A percentile compares a stretch with the other conserved stretches of the same genome.
Conservation (phyloP, 768 basidiomycete species). For the Ramaria rubella region DNA sequence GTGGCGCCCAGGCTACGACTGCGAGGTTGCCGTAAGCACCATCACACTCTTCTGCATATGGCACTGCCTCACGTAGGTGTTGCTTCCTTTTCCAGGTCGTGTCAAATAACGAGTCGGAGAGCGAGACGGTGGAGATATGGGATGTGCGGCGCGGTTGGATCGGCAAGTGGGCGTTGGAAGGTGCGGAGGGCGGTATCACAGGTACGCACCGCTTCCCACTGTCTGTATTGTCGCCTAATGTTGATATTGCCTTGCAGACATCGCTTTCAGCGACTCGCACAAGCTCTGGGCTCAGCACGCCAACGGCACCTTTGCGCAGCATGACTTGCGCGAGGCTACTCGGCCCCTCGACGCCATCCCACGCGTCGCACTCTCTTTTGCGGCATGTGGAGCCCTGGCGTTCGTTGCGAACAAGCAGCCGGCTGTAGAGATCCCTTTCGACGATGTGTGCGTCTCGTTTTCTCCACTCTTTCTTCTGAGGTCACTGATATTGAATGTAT, state of each 20-base stretch:
- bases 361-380: slow-evolving; percentile 60
- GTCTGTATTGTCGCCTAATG: not conserved
- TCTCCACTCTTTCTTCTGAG: slow-evolving; percentile 29
- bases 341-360: slow-evolving; percentile 65
- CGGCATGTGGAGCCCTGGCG: slow-evolving; percentile 51
- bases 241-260: slow-evolving; percentile 43
- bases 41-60: not conserved
- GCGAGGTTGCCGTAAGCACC: slow-evolving; percentile 48
- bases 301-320: slow-evolving; percentile 72
- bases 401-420: slow-evolving; percentile 55
- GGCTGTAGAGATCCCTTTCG: slow-evolving; percentile 67
- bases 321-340: slow-evolving; percentile 60
- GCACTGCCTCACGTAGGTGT: not conserved
- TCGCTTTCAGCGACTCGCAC: slow-evolving; percentile 64
- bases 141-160: slow-evolving; percentile 76
- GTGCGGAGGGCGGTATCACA: slow-evolving; percentile 65
- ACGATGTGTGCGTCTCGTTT: slow-evolving; percentile 61
- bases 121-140: slow-evolving; percentile 78
- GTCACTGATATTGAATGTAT: not conserved
- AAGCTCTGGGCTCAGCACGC: slow-evolving; percentile 66
- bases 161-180: slow-evolving; percentile 73
- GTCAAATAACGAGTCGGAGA: slow-evolving; percentile 50
- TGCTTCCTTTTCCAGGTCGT: slow-evolving; percentile 31
- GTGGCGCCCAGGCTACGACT: slow-evolving; percentile 74
- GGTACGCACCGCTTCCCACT: slow-evolving; percentile 39